Evolutionary conservation across 305 asterid species (phyloP), one percentile per base, ranked within the genome.

Genomic region (Fraxinus floribunda): DNA sequence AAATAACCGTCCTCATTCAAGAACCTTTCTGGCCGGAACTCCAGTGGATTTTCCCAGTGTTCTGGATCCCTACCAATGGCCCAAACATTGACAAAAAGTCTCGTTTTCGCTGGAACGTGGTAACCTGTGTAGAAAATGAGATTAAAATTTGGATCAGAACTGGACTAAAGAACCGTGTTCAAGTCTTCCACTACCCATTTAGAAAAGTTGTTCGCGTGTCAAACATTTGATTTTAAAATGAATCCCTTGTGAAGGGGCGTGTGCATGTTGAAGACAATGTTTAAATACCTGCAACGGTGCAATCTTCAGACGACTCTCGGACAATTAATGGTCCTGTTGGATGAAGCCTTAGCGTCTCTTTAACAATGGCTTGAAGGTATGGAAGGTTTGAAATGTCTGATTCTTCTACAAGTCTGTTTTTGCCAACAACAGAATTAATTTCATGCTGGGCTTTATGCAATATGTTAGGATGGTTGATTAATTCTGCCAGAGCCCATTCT

Each of bases 401-500:
- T 85, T 89, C 91, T 62, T 80, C 73, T 2, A 85, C 60, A 0
- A 87, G 75, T 71, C 82, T 84, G 62, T 32, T 44, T 2, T 64
- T 75, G 20, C 90, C 90, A 1, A 82, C 60, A 1, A 82, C 30
- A 0, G 8, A 76, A 44, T 87, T 85, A 5, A 89, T 87, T 57
- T 89, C 91, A 71, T 83, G 60, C 13, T 16, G 32, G 24, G 88
- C 89, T 77, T 52, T 89, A 7, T 82, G 32, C 86, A 89, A 66
- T 0, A 85, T 78, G 11, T 74, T 35, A 73, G 91, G 91, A 81
- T 87, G 87, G 81, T 89, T 89, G 26, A 89, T 89, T 20, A 89
- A 79, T 80, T 89, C 90, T 24, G 90, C 84, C 24, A 89, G 68
- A 34, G 90, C 91, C 91, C 91, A 89, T 75, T 89, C 91, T 41